Evolutionary conservation across 129 eudicot species (phyloP).

Genomic region (Escallonia herrerae): DNA sequence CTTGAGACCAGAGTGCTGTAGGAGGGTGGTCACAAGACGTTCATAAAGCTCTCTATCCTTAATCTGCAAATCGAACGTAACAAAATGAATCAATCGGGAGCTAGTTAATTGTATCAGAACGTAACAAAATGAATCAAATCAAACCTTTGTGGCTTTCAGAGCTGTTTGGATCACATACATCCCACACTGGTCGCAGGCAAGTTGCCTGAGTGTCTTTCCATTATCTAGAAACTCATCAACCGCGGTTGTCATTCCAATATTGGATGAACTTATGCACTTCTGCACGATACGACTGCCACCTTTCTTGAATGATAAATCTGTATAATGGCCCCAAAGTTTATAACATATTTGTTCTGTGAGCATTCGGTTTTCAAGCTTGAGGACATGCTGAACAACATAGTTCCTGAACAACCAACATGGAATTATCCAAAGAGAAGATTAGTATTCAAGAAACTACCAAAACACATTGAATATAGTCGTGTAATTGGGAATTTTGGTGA

Average conservation of each 20-base stretch:
- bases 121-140: too few species aligned
- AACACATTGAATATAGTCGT: too few species aligned
- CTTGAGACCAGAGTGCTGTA: neutral
- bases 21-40: neutral
- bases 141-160: neutral
- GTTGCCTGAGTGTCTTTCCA: neutral
- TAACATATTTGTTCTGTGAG: neutral
- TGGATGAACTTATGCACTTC: conserved; percentile 12
- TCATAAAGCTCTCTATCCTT: neutral
- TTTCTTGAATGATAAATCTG: conserved; percentile 3
- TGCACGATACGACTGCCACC: conserved; percentile 26
- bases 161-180: conserved; percentile 32
- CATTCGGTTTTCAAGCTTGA: neutral
- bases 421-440: neutral
- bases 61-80: neutral
- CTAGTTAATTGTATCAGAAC: too few species aligned
- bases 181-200: conserved; percentile 27
- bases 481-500: neutral
- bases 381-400: conserved; percentile 25
- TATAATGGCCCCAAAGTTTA: conserved; percentile 5
- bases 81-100: neutral
- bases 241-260: neutral
- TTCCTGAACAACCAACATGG: conserved; percentile 13
- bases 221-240: conserved; percentile 4
- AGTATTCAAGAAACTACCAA: too few species aligned